Conservation (phyloP, 169 alveolate species). For the Perkinsus marinus region DNA sequence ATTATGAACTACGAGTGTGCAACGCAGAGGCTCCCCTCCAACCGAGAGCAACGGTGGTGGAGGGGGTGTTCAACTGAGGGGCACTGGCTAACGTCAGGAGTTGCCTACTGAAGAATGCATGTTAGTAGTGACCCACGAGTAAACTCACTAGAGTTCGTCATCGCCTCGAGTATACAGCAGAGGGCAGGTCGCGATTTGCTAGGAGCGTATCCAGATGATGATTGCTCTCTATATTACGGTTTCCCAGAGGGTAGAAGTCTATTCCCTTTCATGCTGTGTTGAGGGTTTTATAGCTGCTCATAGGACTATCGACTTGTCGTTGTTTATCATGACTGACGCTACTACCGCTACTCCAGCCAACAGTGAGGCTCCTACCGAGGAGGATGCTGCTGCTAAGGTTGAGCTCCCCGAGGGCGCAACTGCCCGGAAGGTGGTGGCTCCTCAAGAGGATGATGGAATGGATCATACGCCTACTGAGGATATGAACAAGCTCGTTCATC, state of each 20-base stretch:
- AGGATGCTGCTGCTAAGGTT: neutral
- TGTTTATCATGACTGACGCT: neutral
- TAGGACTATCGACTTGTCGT: neutral
- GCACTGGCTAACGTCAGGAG: too few species aligned
- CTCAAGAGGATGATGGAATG: neutral
- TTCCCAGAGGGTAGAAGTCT: too few species aligned
- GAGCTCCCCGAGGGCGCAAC: neutral
- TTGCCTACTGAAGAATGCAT: too few species aligned
- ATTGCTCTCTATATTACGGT: too few species aligned
- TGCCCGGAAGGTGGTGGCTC: neutral
- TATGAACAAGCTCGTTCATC: neutral
- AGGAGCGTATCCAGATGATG: too few species aligned
- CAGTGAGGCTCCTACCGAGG: neutral
- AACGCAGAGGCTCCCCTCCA: neutral
- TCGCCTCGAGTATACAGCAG: too few species aligned
- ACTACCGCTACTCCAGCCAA: neutral
- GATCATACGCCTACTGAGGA: neutral
- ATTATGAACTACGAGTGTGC: neutral
- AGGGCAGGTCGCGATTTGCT: too few species aligned
- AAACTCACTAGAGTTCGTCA: too few species aligned
- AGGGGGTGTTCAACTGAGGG: too few species aligned
- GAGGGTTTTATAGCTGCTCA: too few species aligned
- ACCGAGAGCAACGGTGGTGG: neutral
- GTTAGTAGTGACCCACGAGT: too few species aligned
- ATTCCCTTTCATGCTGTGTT: too few species aligned